A percentile compares a stretch with the other conserved stretches of the same genome.
Evolutionary conservation across 169 alveolate species (phyloP).

Genomic region (Eimeria necatrix): DNA sequence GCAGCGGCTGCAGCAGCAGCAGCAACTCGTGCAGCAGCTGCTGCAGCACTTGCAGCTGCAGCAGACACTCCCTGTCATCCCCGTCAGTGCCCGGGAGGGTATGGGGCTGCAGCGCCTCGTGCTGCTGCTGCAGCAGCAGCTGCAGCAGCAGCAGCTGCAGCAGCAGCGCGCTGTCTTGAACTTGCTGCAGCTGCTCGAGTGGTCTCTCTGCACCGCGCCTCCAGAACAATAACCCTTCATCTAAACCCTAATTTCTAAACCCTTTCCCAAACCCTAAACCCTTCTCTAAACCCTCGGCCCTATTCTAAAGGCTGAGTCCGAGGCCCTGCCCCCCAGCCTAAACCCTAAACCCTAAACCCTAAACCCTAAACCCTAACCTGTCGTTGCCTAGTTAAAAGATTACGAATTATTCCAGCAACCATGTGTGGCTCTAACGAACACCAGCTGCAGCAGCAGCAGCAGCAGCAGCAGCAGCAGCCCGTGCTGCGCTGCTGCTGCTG

Average conservation of each 20-base stretch:
- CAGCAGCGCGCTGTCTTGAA: neutral
- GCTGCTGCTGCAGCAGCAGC: neutral
- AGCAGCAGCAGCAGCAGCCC: too few relatives aligned
- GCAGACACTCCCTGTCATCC: neutral
- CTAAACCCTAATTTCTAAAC: too few relatives aligned
- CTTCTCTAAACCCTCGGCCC: neutral
- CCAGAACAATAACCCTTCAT: too few relatives aligned
- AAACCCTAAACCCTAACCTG: too few relatives aligned
- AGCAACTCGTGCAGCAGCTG: neutral
- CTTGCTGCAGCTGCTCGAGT: neutral
- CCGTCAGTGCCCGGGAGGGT: neutral
- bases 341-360: too few relatives aligned
- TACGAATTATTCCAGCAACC: too few relatives aligned
- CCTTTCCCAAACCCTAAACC: neutral
- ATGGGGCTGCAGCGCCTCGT: neutral
- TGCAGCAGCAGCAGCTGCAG: neutral
- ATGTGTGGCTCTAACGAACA: too few relatives aligned
- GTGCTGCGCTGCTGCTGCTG: too few relatives aligned
- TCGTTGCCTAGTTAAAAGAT: too few relatives aligned
- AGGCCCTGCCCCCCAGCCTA: too few relatives aligned
- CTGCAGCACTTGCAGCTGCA: conserved; percentile 38
- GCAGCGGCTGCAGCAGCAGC: neutral
- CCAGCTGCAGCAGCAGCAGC: too few relatives aligned
- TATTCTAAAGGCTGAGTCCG: too few relatives aligned
- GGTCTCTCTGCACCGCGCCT: neutral